These are phyloP conservation scores for Bipolaris oryzae DNA, from an alignment of 2,329 filamentous ascomycete species.

Conservation along the genomic window DNA sequence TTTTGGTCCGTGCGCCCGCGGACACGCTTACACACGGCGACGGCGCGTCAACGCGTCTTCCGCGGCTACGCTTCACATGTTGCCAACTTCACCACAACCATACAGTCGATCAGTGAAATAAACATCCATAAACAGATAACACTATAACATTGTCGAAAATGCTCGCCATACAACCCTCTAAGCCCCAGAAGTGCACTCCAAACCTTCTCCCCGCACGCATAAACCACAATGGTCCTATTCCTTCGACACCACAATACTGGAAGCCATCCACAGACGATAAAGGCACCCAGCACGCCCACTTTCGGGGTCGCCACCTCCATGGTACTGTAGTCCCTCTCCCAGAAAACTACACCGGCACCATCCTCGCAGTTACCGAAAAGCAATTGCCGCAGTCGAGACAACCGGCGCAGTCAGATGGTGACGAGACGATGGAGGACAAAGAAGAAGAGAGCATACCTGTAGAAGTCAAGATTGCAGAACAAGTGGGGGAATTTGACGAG, in stretches of 20 bases:
- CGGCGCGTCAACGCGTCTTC: slow-evolving; percentile 26
- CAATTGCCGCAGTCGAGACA: slow-evolving; percentile 17
- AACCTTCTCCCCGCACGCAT: slow-evolving; percentile 83
- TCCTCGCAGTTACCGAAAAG: slow-evolving; percentile 41
- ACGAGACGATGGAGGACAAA: slow-evolving; percentile 18
- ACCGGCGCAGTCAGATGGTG: slow-evolving; percentile 9
- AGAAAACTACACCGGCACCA: slow-evolving; percentile 66
- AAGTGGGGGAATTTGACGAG: slow-evolving; percentile 72
- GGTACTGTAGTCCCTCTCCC: slow-evolving; percentile 72
- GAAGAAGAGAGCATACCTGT: slow-evolving; percentile 27
- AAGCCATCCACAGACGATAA: slow-evolving; percentile 56
- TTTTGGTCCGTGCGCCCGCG: slow-evolving; percentile 7
- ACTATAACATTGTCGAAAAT: slow-evolving; percentile 37
- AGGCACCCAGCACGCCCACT: slow-evolving; percentile 35
- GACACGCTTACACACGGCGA: slow-evolving; percentile 13
- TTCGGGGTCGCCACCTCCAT: slow-evolving; percentile 76
- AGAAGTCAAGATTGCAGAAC: slow-evolving; percentile 59
- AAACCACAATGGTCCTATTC: slow-evolving; percentile 75
- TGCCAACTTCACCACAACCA: neutral
- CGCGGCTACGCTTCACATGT: slow-evolving; percentile 3
- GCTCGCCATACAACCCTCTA: slow-evolving; percentile 51
- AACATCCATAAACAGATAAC: too few relatives aligned
- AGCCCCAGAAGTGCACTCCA: slow-evolving; percentile 57
- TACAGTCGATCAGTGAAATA: neutral
- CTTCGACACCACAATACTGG: slow-evolving; percentile 72